Evolutionary conservation across 2,329 filamentous ascomycete genomes (phyloP), one percentile per base, ranked within the genome.

Genomic region (Endoconidiophora polonica): DNA sequence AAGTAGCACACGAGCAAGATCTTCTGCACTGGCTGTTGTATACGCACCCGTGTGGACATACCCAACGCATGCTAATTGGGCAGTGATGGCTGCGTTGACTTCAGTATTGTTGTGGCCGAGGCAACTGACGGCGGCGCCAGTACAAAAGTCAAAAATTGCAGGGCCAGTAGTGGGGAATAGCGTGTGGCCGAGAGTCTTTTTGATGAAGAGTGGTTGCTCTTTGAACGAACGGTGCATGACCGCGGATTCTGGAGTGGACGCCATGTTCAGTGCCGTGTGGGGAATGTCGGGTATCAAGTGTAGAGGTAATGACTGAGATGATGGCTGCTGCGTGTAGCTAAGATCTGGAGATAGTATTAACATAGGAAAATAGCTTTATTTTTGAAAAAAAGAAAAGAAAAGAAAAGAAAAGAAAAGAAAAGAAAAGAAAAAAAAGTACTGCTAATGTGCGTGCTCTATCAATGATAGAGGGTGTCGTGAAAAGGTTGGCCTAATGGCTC

Each of bases 121-220:
- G 59, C 76, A 78, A 7, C 76, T 69, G 4, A 85, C 81, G 5
- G 77, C 77, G 12, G 80, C 77, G 44, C 81, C 81, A 39, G 76
- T 72, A n/a, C 76, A 79, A 4, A 76, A 76, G 59, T 85, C 81
- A n/a, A 83, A 69, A 39, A 85, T 69, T 14, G 26, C 23, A 12
- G 41, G 20, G 33, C 20, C 18, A 9, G 24, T 22, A 5, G 18
- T 12, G 7, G 47, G 47, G 16, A 37, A 44, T 16, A 49, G 29
- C 14, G 18, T 24, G 39, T 16, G 29, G 24, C 20, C 20, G 14
- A 18, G 12, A 6, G 38, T 26, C 23, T 43, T 38, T 12, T 20
- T 33, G 7, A 50, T 46, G 20, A 39, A 20, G 16, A 50, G 48
- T 6, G 42, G 48, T n/a, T 41, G 20, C 10, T 36, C 36, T 20